Percentiles rank a stretch among this genome's conserved stretches.
phyloP scores from a whole-genome alignment of 495 filamentous ascomycete species.

The Usnea hakonensis region DNA sequence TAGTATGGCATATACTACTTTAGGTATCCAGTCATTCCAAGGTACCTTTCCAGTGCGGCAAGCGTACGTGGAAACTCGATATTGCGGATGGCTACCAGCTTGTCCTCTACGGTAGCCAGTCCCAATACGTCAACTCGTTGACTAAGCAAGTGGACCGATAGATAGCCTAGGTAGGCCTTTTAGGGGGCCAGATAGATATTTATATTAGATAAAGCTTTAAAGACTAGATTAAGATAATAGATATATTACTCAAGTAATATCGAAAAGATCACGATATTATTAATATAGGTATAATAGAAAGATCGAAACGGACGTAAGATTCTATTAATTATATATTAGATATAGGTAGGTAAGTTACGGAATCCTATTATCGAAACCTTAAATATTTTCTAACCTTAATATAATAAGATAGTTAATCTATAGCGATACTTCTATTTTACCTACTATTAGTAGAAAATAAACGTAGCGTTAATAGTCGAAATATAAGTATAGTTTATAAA shows the following conservation, averaged over 20 bases:
- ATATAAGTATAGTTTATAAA: too few species aligned
- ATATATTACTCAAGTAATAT: not conserved
- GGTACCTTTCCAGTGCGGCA: not conserved
- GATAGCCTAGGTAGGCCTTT: not conserved
- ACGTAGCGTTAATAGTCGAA: too few species aligned
- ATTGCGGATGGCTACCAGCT: not conserved
- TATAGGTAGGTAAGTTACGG: not conserved
- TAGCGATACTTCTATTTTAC: not conserved
- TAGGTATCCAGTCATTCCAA: not conserved
- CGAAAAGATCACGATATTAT: not conserved
- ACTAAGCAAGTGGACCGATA: not conserved
- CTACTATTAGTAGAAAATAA: too few species aligned
- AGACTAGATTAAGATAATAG: not conserved
- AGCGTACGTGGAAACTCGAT: not conserved
- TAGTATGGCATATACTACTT: not conserved
- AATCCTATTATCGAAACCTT: not conserved
- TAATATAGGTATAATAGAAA: not conserved
- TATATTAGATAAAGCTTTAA: not conserved
- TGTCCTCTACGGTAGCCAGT: not conserved
- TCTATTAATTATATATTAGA: not conserved
- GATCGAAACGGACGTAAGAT: not conserved
- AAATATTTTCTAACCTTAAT: not conserved
- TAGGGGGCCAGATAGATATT: not conserved
- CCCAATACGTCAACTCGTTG: not conserved
- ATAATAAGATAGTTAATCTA: not conserved